These are phyloP conservation scores for Withania somnifera DNA, from an alignment of 305 asterid genomes.

Conservation along the genomic window DNA sequence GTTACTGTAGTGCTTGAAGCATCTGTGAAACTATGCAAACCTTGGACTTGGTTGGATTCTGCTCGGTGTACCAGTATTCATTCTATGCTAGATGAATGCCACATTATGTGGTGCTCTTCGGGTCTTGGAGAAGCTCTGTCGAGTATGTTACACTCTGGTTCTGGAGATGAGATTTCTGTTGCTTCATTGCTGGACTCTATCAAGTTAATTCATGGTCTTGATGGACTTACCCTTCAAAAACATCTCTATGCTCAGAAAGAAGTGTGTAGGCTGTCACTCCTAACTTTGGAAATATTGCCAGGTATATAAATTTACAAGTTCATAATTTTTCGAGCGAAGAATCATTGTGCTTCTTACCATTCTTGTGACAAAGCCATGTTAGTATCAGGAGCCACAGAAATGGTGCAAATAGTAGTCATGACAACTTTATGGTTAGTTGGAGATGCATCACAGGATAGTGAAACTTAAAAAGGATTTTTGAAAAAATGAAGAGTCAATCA, in stretches of 20 bases:
- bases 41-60: slow-evolving; percentile 48
- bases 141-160: slow-evolving; percentile 24
- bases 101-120: slow-evolving; percentile 41
- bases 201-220: slow-evolving; percentile 37
- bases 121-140: slow-evolving; percentile 59
- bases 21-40: slow-evolving; percentile 61
- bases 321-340: background rate
- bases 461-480: background rate
- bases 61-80: slow-evolving; percentile 22
- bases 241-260: slow-evolving; percentile 28
- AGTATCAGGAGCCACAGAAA: background rate
- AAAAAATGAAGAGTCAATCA: background rate
- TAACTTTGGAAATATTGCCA: slow-evolving; percentile 44
- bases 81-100: slow-evolving; percentile 53
- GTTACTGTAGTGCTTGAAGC: slow-evolving; percentile 57
- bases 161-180: slow-evolving; percentile 3
- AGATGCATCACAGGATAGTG: background rate
- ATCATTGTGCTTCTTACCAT: background rate
- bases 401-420: background rate
- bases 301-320: slow-evolving; percentile 29
- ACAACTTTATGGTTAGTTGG: background rate
- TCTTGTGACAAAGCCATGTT: background rate
- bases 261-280: slow-evolving; percentile 52
- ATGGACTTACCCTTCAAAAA: slow-evolving; percentile 43
- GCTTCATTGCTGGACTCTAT: slow-evolving; percentile 37